Evolutionary conservation across 257 asterid genomes (phyloP).

Genomic region (Agastache rugosa): DNA sequence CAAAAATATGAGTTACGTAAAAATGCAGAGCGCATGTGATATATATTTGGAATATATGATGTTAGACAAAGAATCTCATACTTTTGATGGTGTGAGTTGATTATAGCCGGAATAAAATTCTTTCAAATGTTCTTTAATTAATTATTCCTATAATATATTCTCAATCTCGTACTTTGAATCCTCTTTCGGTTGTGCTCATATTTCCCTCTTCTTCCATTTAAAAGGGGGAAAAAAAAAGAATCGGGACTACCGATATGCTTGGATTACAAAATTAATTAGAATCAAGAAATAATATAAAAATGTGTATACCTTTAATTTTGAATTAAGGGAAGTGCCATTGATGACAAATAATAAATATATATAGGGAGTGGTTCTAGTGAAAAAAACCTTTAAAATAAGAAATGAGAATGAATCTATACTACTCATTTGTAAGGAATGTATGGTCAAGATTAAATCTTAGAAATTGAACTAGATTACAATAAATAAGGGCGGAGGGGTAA

Average conservation of each 20-base stretch:
- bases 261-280: neutral
- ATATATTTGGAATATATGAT: conserved; percentile 38
- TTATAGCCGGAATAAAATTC: conserved; percentile 34
- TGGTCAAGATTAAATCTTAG: no score
- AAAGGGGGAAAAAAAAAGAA: neutral
- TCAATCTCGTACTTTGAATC: neutral
- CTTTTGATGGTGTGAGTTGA: conserved; percentile 38
- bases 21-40: conserved; percentile 49
- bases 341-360: no score
- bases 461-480: no score
- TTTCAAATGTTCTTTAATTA: conserved; percentile 33
- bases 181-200: conserved; percentile 13
- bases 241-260: neutral
- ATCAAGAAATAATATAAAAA: neutral
- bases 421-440: no score
- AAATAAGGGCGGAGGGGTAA: no score
- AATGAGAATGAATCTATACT: no score
- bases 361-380: no score
- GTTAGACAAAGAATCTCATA: conserved; percentile 51
- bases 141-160: conserved; percentile 21
- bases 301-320: no score
- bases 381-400: no score
- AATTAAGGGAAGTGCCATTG: no score
- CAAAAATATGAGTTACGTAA: conserved; percentile 30
- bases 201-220: neutral